phyloP scores from a whole-genome alignment of 129 eudicot genomes.

The Apium graveolens region DNA sequence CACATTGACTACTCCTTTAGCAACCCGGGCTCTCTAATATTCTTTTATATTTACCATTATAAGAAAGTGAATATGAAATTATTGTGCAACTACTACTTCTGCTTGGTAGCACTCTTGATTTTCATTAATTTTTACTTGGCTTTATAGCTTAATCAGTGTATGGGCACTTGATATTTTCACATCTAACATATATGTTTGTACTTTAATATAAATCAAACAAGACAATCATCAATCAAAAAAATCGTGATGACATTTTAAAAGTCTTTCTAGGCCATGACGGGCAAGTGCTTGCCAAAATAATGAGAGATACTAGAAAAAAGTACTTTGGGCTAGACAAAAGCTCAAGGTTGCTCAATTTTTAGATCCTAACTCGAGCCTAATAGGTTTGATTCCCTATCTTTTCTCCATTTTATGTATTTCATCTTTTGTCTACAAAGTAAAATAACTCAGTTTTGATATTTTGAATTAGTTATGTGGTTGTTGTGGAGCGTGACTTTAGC shows the following conservation, averaged over 20 bases:
- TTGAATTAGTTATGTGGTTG: constrained; percentile 48
- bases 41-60: too few relatives aligned
- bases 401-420: neutral
- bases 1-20: neutral
- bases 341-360: constrained; percentile 60
- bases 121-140: neutral
- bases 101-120: neutral
- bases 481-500: constrained; percentile 65
- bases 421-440: neutral
- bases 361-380: constrained; percentile 48
- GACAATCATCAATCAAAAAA: constrained; percentile 92
- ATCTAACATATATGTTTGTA: neutral
- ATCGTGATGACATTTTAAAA: constrained; percentile 78
- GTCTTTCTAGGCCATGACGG: constrained; percentile 91
- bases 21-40: too few relatives aligned
- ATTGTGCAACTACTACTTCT: too few relatives aligned
- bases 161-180: neutral
- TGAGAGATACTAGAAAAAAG: constrained; percentile 62
- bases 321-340: constrained; percentile 53
- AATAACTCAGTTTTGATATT: neutral
- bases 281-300: constrained; percentile 79
- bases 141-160: neutral
- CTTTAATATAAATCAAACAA: constrained; percentile 5
- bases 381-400: constrained; percentile 17
- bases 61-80: too few relatives aligned